Evolutionary conservation across 2,329 filamentous ascomycete genomes (phyloP).

Genomic region (Fusarium paranaense): DNA sequence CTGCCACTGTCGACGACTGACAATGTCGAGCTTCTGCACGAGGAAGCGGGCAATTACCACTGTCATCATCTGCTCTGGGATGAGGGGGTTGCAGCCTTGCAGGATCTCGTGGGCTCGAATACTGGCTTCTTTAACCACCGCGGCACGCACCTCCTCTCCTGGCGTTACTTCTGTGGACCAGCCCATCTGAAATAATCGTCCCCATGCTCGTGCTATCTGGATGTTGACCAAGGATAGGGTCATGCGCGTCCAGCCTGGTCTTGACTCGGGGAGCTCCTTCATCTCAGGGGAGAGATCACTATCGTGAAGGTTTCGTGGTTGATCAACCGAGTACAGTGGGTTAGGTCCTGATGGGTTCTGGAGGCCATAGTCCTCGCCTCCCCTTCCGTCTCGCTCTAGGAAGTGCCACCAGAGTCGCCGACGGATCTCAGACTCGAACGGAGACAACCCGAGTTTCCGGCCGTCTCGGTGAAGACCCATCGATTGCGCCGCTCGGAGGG

Average conservation of each 20-base stretch:
- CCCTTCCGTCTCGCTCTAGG: slow-evolving; percentile 60
- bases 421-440: slow-evolving; percentile 67
- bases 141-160: slow-evolving; percentile 50
- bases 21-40: slow-evolving; percentile 57
- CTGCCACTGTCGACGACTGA: slow-evolving; percentile 58
- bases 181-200: slow-evolving; percentile 38
- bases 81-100: slow-evolving; percentile 62
- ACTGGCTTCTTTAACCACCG: slow-evolving; percentile 48
- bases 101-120: slow-evolving; percentile 7
- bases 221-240: slow-evolving; percentile 66
- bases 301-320: slow-evolving; percentile 69
- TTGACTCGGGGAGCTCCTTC: slow-evolving; percentile 58
- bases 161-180: slow-evolving; percentile 13
- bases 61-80: slow-evolving; percentile 56
- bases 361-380: slow-evolving; percentile 68
- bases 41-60: slow-evolving; percentile 45
- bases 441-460: slow-evolving; percentile 57
- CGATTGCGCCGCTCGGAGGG: slow-evolving; percentile 59
- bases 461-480: slow-evolving; percentile 68
- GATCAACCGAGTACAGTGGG: slow-evolving; percentile 55
- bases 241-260: slow-evolving; percentile 68
- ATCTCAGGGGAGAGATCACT: slow-evolving; percentile 61
- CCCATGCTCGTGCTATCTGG: slow-evolving; percentile 55
- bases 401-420: slow-evolving; percentile 67
- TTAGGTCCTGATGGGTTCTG: slow-evolving; percentile 19